Conservation (phyloP, 257 asterid species). For the Perilla frutescens region DNA sequence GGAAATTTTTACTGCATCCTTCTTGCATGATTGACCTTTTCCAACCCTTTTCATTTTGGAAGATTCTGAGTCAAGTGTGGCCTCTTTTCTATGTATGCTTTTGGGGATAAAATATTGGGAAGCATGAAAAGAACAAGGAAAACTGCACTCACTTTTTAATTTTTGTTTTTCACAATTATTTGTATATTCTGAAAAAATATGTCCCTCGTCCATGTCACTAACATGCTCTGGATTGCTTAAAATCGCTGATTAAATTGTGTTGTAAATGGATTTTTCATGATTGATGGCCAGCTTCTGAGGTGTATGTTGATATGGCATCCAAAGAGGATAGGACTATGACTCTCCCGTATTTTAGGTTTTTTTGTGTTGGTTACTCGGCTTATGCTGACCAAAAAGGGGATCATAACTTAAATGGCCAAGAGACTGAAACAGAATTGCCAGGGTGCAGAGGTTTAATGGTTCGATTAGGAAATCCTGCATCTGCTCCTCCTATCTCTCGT, state of each 20-base stretch:
- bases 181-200: neutral
- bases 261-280: constrained; percentile 1
- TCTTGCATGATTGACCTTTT: neutral
- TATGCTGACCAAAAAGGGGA: constrained; percentile 52
- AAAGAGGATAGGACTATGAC: constrained; percentile 59
- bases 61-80: neutral
- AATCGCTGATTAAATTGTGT: neutral
- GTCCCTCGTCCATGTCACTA: neutral
- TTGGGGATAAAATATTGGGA: constrained; percentile 4
- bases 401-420: constrained; percentile 39
- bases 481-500: constrained; percentile 49
- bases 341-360: constrained; percentile 68
- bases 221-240: constrained; percentile 5
- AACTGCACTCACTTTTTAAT: neutral
- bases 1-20: neutral
- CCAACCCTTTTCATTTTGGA: no score
- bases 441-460: constrained; percentile 83
- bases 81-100: neutral
- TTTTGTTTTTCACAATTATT: neutral
- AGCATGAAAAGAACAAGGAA: neutral
- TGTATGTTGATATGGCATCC: constrained; percentile 60
- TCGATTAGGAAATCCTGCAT: constrained; percentile 56
- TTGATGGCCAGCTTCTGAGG: constrained; percentile 60
- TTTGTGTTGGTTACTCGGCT: constrained; percentile 78
- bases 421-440: constrained; percentile 62